These are phyloP conservation scores for Rugiboletus extremiorientalis DNA, from an alignment of 1,284 basidiomycete genomes.

Conservation along the genomic window DNA sequence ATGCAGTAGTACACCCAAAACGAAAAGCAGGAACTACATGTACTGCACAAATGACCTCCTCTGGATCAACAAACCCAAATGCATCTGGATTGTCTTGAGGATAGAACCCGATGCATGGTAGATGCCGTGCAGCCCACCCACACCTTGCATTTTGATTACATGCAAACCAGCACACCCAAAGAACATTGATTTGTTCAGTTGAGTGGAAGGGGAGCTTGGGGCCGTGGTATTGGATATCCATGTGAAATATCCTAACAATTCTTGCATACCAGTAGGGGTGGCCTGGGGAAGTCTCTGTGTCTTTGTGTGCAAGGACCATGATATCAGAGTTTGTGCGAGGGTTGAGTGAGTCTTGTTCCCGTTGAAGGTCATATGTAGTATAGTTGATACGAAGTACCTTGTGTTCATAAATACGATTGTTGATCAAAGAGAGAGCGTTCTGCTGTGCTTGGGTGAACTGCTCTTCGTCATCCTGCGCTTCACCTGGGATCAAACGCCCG, in stretches of 20 bases:
- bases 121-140: not conserved
- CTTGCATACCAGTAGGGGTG: slow-evolving; percentile 39
- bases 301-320: slow-evolving; percentile 15
- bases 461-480: not conserved
- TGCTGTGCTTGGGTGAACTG: not conserved
- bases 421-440: not conserved
- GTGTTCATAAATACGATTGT: slow-evolving; percentile 8
- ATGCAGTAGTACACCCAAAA: not conserved
- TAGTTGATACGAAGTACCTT: slow-evolving; percentile 27
- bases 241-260: slow-evolving; percentile 14
- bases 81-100: not conserved
- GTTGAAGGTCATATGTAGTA: not conserved
- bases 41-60: not conserved
- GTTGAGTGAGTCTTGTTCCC: slow-evolving; percentile 2
- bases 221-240: not conserved
- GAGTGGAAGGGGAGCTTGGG: no score
- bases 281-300: slow-evolving; percentile 19
- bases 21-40: not conserved
- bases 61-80: not conserved
- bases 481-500: not conserved
- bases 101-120: not conserved
- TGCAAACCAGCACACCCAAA: slow-evolving; percentile 23
- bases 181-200: no score
- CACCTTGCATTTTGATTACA: not conserved
- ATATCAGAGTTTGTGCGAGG: not conserved